phyloP scores from a whole-genome alignment of 345 rosid genomes.

The Rubroshorea leprosula region DNA sequence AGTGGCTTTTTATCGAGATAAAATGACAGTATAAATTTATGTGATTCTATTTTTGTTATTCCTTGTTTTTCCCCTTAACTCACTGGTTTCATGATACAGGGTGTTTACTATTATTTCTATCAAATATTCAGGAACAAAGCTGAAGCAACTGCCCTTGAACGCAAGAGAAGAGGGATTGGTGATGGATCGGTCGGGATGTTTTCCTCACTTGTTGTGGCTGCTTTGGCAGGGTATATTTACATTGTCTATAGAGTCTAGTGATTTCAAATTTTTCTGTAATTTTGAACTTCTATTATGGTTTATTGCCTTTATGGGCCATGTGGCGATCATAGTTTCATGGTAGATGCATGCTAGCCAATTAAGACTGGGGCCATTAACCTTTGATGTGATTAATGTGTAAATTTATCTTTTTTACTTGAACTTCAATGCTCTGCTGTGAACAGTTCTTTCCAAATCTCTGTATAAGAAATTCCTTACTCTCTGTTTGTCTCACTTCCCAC shows the following conservation, averaged over 20 bases:
- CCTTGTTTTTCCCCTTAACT: slow-evolving; percentile 23
- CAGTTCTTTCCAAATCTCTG: too few species aligned
- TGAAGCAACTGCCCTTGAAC: slow-evolving; percentile 57
- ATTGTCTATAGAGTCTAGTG: not conserved
- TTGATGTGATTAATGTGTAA: too few species aligned
- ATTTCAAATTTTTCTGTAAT: not conserved
- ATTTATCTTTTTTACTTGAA: too few species aligned
- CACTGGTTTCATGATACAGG: slow-evolving; percentile 59
- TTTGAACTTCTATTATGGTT: not conserved
- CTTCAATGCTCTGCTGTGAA: too few species aligned
- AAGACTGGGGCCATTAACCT: too few species aligned
- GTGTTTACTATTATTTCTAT: slow-evolving; percentile 99
- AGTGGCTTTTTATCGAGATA: not conserved
- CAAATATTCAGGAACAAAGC: slow-evolving; percentile 96
- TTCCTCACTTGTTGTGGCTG: slow-evolving; percentile 89
- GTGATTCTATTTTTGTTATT: not conserved
- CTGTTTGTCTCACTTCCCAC: too few species aligned
- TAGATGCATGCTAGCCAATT: too few species aligned
- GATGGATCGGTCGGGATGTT: slow-evolving; percentile 97
- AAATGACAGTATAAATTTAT: slow-evolving; percentile 1
- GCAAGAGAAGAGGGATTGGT: slow-evolving; percentile 60
- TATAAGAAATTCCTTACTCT: too few species aligned
- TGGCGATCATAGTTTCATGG: too few species aligned
- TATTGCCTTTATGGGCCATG: not conserved
- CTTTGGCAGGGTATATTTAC: slow-evolving; percentile 74